Evolutionary conservation across 1,284 basidiomycete species (phyloP).

Genomic region (Dichomitus squalens): DNA sequence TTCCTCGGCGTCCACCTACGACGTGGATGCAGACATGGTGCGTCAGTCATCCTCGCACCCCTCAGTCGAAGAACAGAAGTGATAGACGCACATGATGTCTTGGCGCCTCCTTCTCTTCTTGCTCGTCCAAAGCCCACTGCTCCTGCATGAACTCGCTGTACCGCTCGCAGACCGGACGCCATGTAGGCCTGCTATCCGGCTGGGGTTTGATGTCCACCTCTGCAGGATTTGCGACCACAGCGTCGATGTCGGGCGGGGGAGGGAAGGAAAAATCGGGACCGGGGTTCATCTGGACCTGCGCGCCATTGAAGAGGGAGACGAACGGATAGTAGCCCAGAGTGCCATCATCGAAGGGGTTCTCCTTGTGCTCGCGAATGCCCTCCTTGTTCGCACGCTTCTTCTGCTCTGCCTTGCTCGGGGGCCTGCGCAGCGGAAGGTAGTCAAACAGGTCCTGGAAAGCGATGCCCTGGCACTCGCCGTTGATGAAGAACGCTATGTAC

Average conservation of each 20-base stretch:
- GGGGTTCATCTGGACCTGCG: slow-evolving; percentile 83
- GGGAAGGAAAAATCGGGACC: slow-evolving; percentile 85
- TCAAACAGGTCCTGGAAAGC: slow-evolving; percentile 93
- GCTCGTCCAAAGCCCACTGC: slow-evolving; percentile 69
- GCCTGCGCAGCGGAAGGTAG: slow-evolving; percentile 82
- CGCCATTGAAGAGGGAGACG: slow-evolving; percentile 92
- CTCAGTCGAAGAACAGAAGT: neutral
- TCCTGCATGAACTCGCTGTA: slow-evolving; percentile 80
- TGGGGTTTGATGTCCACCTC: slow-evolving; percentile 35
- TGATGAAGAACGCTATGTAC: slow-evolving; percentile 88
- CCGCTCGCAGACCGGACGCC: slow-evolving; percentile 78
- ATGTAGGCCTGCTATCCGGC: slow-evolving; percentile 44
- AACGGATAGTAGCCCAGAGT: slow-evolving; percentile 95
- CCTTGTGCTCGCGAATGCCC: slow-evolving; percentile 71
- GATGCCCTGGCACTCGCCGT: slow-evolving; percentile 84
- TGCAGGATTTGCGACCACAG: slow-evolving; percentile 42
- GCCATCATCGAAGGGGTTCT: slow-evolving; percentile 93
- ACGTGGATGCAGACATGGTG: neutral
- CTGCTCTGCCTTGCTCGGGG: slow-evolving; percentile 53
- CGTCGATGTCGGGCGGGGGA: slow-evolving; percentile 76
- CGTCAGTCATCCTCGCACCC: neutral
- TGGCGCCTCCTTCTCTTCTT: slow-evolving; percentile 62
- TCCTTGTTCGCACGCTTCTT: slow-evolving; percentile 58
- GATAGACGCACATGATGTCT: slow-evolving; percentile 17
- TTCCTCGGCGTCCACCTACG: slow-evolving; percentile 8